Evolutionary conservation across 306 rosid genomes (phyloP).

Genomic region (Arachis stenosperma): DNA sequence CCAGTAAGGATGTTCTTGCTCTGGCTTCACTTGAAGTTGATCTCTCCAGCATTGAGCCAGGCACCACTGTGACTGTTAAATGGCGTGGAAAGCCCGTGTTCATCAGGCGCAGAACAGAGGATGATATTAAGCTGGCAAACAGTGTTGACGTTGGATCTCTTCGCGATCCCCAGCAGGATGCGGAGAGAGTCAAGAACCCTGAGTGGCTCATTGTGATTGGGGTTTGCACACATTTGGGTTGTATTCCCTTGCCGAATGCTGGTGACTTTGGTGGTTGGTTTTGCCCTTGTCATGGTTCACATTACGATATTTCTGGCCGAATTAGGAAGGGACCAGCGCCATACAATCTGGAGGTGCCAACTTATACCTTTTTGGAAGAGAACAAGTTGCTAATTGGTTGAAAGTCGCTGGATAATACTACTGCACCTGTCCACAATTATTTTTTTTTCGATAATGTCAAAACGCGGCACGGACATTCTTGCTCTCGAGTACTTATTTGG

Average conservation of each 20-base stretch:
- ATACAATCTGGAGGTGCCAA: slow-evolving; percentile 87
- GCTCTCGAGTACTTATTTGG: slow-evolving; percentile 26
- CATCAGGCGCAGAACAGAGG: slow-evolving; percentile 84
- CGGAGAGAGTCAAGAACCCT: slow-evolving; percentile 78
- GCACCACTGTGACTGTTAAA: slow-evolving; percentile 82
- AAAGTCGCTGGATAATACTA: slow-evolving; percentile 34
- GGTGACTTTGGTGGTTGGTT: slow-evolving; percentile 94
- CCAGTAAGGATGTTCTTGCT: slow-evolving; percentile 93
- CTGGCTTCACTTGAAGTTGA: slow-evolving; percentile 87
- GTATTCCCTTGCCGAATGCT: slow-evolving; percentile 91
- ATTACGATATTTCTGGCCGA: slow-evolving; percentile 82
- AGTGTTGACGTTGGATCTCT: slow-evolving; percentile 76
- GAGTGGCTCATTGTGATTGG: slow-evolving; percentile 88
- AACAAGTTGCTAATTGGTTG: slow-evolving; percentile 76
- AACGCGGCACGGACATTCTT: slow-evolving; percentile 49
- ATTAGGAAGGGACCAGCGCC: slow-evolving; percentile 92
- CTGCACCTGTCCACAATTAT: slow-evolving; percentile 12
- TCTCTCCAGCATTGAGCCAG: slow-evolving; percentile 82
- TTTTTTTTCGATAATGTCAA: slow-evolving; percentile 58
- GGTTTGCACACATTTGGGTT: slow-evolving; percentile 88
- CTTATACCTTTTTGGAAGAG: slow-evolving; percentile 70
- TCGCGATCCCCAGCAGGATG: slow-evolving; percentile 75
- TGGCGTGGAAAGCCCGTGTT: slow-evolving; percentile 94
- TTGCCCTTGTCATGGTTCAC: slow-evolving; percentile 94
- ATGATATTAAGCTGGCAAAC: slow-evolving; percentile 75